Conservation (phyloP, 768 basidiomycete genomes). For the Suillus clintonianus region DNA sequence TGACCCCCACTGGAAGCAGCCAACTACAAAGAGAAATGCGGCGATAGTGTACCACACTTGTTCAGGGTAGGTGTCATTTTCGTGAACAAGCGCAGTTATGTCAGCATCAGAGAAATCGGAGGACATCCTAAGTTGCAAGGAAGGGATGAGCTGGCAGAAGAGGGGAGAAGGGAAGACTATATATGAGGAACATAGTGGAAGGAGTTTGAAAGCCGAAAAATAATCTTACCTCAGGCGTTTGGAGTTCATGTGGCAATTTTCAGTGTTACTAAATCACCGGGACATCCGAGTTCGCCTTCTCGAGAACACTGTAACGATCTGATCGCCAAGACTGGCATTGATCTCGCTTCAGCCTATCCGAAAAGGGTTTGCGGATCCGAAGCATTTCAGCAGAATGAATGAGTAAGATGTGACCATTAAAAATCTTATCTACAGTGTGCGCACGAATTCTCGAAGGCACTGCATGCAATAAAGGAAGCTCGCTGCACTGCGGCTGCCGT, state of each 20-base stretch:
- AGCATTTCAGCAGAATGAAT: neutral
- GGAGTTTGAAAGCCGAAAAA: neutral
- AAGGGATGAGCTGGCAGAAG: neutral
- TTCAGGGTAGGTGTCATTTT: slow-evolving; percentile 12
- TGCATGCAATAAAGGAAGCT: neutral
- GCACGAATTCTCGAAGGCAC: neutral
- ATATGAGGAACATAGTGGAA: neutral
- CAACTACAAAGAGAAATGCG: slow-evolving; percentile 14
- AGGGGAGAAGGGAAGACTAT: neutral
- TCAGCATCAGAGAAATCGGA: neutral
- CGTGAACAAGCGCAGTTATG: neutral
- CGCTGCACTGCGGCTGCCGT: no score
- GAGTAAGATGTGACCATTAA: neutral
- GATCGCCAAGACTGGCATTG: neutral
- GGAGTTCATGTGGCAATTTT: neutral
- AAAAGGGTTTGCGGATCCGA: neutral
- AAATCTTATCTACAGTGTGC: neutral
- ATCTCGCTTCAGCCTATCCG: neutral
- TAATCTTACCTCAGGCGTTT: neutral
- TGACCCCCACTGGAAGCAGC: slow-evolving; percentile 20
- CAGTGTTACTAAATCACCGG: neutral
- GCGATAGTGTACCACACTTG: slow-evolving; percentile 14
- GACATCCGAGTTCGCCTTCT: neutral
- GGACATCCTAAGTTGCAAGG: neutral
- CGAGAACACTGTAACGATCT: neutral